These are phyloP conservation scores for Aureobasidium sp. DNA, from an alignment of 2,329 filamentous ascomycete genomes.

Conservation along the genomic window DNA sequence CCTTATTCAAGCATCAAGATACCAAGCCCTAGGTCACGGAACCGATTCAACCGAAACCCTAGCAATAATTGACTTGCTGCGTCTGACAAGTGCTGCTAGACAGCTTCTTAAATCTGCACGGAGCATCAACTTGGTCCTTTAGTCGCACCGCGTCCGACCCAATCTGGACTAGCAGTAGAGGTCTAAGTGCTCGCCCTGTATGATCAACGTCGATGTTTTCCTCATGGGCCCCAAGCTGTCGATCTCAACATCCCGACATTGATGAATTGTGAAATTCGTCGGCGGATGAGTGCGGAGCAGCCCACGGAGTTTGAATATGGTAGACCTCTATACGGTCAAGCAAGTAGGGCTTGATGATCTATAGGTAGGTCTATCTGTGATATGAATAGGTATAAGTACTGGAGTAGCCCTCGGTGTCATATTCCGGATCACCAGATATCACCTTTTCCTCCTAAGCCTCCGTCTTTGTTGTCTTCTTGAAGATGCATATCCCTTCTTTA, in stretches of 20 bases:
- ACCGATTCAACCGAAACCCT: not conserved
- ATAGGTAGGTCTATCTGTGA: not conserved
- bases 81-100: not conserved
- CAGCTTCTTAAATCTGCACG: not conserved
- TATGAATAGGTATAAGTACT: not conserved
- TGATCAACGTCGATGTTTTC: not conserved
- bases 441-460: not conserved
- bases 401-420: not conserved
- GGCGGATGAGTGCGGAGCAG: not conserved
- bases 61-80: not conserved
- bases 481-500: conserved; percentile 3
- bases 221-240: not conserved
- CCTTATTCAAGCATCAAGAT: not conserved
- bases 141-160: not conserved
- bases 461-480: not conserved
- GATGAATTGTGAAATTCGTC: not conserved
- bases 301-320: not conserved
- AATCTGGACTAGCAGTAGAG: not conserved
- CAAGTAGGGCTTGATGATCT: not conserved
- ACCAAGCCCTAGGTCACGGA: not conserved
- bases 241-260: not conserved
- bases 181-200: not conserved
- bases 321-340: not conserved
- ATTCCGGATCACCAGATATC: conserved; percentile 4
- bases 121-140: not conserved